Conservation (phyloP, 495 filamentous ascomycete species). For the Bacidia gigantensis region DNA sequence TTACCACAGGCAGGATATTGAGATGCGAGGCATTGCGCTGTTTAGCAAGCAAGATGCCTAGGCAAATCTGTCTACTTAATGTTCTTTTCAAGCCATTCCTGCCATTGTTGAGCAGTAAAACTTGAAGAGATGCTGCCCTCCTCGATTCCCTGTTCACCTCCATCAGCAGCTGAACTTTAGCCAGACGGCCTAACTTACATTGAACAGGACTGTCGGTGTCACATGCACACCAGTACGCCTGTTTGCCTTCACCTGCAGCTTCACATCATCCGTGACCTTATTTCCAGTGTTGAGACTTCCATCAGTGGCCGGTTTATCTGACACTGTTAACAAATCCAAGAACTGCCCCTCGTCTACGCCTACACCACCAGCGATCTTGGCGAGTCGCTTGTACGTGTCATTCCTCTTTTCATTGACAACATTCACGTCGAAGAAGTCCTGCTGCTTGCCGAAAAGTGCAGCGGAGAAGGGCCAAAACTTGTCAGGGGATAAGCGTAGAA, state of each 20-base stretch:
- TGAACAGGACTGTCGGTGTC: constrained; percentile 76
- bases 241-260: constrained; percentile 63
- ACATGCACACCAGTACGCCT: constrained; percentile 72
- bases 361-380: constrained; percentile 49
- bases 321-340: constrained; percentile 48
- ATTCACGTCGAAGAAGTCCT: constrained; percentile 65
- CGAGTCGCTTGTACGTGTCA: constrained; percentile 64
- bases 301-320: constrained; percentile 44
- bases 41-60: not conserved
- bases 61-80: constrained; percentile 24
- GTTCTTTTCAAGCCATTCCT: constrained; percentile 71
- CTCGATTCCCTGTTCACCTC: constrained; percentile 47
- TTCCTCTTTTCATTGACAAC: constrained; percentile 75
- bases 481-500: constrained; percentile 48
- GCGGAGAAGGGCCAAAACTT: constrained; percentile 69
- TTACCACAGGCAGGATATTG: not conserved
- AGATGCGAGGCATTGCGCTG: not conserved
- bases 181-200: constrained; percentile 30
- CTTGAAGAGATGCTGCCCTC: constrained; percentile 62
- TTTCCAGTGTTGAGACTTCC: constrained; percentile 66
- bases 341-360: constrained; percentile 54
- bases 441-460: constrained; percentile 55
- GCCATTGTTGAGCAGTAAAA: constrained; percentile 70
- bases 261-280: constrained; percentile 65
- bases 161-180: not conserved